A percentile compares a stretch with the other conserved stretches of the same genome.
phyloP scores from a whole-genome alignment of 177 flowering plant genomes.

The Vitis hybrid region DNA sequence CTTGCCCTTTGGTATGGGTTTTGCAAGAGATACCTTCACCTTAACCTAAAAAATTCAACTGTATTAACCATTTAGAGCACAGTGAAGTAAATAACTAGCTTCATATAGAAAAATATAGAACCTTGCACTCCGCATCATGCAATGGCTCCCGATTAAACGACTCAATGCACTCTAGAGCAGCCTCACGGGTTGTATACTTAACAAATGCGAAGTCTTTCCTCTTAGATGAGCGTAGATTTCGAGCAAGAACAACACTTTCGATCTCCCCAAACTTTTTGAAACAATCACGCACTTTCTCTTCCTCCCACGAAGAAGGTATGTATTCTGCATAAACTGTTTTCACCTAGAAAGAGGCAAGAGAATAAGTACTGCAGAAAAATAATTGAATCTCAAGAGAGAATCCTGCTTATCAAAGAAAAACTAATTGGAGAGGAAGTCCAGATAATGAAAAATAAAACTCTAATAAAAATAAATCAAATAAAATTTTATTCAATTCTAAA shows the following conservation, averaged over 20 bases:
- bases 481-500: too few relatives aligned
- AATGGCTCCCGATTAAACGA: conserved; percentile 25
- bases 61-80: not conserved
- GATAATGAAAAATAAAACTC: too few relatives aligned
- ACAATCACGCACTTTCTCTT: conserved; percentile 32
- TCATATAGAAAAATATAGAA: conserved; percentile 11
- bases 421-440: not conserved
- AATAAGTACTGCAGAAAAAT: not conserved
- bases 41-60: conserved; percentile 27
- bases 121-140: conserved; percentile 35
- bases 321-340: conserved; percentile 48
- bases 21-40: conserved; percentile 45
- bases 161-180: conserved; percentile 46
- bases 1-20: conserved; percentile 32
- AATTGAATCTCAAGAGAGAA: not conserved
- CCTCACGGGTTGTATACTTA: conserved; percentile 36
- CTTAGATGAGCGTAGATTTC: conserved; percentile 33
- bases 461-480: too few relatives aligned
- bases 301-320: conserved; percentile 45
- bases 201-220: conserved; percentile 50
- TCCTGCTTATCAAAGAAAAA: not conserved
- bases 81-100: not conserved
- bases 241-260: conserved; percentile 39
- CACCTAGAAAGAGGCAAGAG: conserved; percentile 25
- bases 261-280: conserved; percentile 45